Percentiles rank a stretch among this genome's conserved stretches.
Conservation (phyloP, 495 filamentous ascomycete genomes). For the Halenospora varia region DNA sequence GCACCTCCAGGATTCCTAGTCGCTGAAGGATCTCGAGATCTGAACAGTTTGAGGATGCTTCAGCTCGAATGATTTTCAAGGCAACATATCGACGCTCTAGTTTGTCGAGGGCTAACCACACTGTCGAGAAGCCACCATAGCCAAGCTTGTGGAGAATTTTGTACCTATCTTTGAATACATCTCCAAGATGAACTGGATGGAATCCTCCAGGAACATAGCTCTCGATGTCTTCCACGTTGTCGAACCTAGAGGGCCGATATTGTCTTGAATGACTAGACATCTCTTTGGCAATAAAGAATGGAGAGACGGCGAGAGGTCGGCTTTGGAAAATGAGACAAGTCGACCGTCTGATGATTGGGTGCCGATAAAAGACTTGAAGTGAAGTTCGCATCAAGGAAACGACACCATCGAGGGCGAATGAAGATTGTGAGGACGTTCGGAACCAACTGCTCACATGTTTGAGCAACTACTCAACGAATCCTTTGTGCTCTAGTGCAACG, state of each 20-base stretch:
- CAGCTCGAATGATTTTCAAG: constrained; percentile 23
- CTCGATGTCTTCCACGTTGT: constrained; percentile 15
- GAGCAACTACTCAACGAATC: background rate
- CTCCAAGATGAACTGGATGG: constrained; percentile 43
- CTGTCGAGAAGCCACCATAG: constrained; percentile 39
- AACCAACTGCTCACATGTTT: background rate
- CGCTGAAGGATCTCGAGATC: constrained; percentile 11
- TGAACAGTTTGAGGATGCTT: background rate
- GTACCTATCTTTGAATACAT: constrained; percentile 38
- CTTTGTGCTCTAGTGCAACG: no score
- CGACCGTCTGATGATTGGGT: background rate
- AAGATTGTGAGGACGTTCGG: background rate
- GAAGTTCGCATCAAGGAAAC: background rate
- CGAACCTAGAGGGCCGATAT: constrained; percentile 1
- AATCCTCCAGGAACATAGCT: constrained; percentile 34
- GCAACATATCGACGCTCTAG: constrained; percentile 22
- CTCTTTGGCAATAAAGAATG: background rate
- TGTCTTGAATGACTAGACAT: constrained; percentile 2
- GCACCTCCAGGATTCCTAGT: background rate
- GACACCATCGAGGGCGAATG: background rate
- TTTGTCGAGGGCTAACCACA: constrained; percentile 34
- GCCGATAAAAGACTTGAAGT: background rate
- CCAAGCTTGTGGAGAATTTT: constrained; percentile 43
- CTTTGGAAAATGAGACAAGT: background rate
- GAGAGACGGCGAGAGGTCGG: background rate